phyloP scores from a whole-genome alignment of 306 rosid genomes.

The Notholithocarpus densiflorus region DNA sequence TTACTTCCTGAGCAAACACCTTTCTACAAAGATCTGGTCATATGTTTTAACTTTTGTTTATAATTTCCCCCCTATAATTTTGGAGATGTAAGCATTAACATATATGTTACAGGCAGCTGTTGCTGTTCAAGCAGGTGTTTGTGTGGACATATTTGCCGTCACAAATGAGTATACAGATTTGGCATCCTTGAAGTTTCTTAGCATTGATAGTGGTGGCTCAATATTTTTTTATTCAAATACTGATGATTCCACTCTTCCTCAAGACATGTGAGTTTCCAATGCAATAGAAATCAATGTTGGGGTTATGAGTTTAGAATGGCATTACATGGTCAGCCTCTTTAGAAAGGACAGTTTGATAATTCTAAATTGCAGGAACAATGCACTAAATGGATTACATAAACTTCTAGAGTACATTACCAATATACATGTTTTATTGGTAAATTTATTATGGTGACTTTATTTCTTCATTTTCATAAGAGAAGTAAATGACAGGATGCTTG shows the following conservation, averaged over 20 bases:
- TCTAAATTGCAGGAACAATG: neutral
- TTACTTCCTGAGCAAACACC: conserved; percentile 98
- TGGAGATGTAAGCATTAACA: conserved; percentile 33
- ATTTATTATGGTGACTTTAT: conserved; percentile 20
- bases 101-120: conserved; percentile 78
- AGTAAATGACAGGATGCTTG: neutral
- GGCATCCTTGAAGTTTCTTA: conserved; percentile 87
- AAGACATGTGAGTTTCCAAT: conserved; percentile 75
- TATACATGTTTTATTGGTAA: conserved; percentile 14
- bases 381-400: neutral
- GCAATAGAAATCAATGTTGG: neutral
- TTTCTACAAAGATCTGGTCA: conserved; percentile 88
- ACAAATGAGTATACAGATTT: conserved; percentile 95
- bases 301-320: neutral
- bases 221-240: conserved; percentile 73
- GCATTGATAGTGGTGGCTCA: conserved; percentile 94
- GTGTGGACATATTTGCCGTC: conserved; percentile 94
- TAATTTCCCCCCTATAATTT: conserved; percentile 18
- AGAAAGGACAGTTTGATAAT: neutral
- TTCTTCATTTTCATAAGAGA: neutral
- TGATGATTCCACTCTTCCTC: conserved; percentile 95
- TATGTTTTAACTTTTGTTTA: conserved; percentile 11
- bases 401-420: neutral
- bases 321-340: neutral
- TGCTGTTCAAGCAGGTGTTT: conserved; percentile 98